Evolutionary conservation across 148 eudicot genomes (phyloP), one percentile per base, ranked within the genome.

Genomic region (Mesembryanthemum crystallinum): DNA sequence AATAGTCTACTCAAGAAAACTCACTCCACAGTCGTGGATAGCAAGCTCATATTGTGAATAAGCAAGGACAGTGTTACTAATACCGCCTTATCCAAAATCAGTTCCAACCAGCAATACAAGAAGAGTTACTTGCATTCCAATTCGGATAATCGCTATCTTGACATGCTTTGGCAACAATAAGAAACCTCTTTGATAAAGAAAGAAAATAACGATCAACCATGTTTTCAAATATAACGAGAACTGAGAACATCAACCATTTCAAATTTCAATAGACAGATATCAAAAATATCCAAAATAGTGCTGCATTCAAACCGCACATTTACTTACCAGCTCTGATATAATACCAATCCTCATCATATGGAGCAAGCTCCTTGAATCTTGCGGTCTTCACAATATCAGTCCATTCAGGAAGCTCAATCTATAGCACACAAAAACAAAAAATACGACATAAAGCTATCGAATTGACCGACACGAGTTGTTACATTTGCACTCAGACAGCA

Each of bases 361-460:
- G 92, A 11, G 92, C 89, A 65, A 87, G 92, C 61, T 89, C 92
- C 85, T 89, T 89, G 77, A 75, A 78, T 17, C 29, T 78, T 39
- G 84, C 92, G 20, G 92, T 89, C 69, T 89, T 89, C 79, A 87
- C 92, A 67, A 89, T 88, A 57, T 88, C 92, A 5, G 88, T 85
- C 92, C 92, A 88, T 29, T 79, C 83, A 5, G 92, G 92, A 45
- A 89, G 88, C 85, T 89, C 92, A 79, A 91, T 84, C 96, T 91
- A 60, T 49, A 8, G 2, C 62, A 33, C 24, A 27, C 35, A 24
- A 54, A 52, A n/a, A 52, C 39, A 35, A 35, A 35, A 35, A 15
- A 32, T 8, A 27, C 1, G 0, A 5, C 24, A 11, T 3, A 47
- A 62, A 32, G 11, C 51, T 21, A 11, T 24, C 6, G 27, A 7